Conservation (phyloP, 192 early-diverging fungal genomes). For the Polychytrium aggregatum region DNA sequence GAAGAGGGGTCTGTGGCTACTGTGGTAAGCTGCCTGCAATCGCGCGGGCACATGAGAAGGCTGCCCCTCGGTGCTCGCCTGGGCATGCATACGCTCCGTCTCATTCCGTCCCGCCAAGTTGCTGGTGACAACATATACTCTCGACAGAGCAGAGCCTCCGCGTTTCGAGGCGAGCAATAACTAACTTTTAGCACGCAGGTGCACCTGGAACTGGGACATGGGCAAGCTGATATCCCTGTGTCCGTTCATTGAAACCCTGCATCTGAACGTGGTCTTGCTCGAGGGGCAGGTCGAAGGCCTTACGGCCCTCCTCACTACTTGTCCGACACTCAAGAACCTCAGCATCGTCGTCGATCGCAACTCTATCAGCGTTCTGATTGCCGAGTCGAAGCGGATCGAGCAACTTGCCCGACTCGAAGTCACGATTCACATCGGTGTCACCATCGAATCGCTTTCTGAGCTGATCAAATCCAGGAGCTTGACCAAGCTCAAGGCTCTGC, state of each 20-base stretch:
- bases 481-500: constrained; percentile 19
- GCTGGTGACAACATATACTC: too few relatives aligned
- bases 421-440: constrained; percentile 35
- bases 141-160: too few relatives aligned
- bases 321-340: constrained; percentile 15
- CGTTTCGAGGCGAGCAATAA: too few relatives aligned
- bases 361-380: constrained; percentile 13
- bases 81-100: too few relatives aligned
- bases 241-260: constrained; percentile 31
- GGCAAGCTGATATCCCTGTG: constrained; percentile 16
- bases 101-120: too few relatives aligned
- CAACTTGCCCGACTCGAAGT: constrained; percentile 25
- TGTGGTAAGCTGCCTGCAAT: too few relatives aligned
- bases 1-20: constrained; percentile 34
- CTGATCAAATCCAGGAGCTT: constrained; percentile 13
- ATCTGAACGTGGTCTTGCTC: constrained; percentile 38
- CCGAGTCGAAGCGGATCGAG: constrained; percentile 10
- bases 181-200: too few relatives aligned
- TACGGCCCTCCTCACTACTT: constrained; percentile 11
- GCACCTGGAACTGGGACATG: constrained; percentile 30
- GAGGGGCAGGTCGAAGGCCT: constrained; percentile 24
- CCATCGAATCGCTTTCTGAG: constrained; percentile 12
- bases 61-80: too few relatives aligned
- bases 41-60: too few relatives aligned
- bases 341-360: constrained; percentile 28